Evolutionary conservation across 768 basidiomycete species (phyloP), one percentile per base, ranked within the genome.

Genomic region (Tulasnella sp.): DNA sequence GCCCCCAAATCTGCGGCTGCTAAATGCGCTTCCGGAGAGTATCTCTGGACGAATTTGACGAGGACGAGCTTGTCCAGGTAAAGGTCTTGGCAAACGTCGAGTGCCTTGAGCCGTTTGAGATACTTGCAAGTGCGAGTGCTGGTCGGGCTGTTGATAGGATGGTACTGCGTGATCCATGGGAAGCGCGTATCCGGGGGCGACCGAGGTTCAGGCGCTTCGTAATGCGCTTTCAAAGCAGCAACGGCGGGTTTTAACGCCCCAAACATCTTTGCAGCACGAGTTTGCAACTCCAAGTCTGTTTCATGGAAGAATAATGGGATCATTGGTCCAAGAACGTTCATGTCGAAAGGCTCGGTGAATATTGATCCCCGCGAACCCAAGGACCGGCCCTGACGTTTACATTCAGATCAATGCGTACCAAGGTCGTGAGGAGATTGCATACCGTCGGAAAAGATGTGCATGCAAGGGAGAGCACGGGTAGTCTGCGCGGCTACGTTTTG

Each of bases 331-430:
- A 81, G 75, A 52, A 79, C 62, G 62, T 80, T 77, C 22, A 78
- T 69, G 1, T 39, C 59, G 2, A 77, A 78, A 16, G 68, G 74
- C 39, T 76, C 62, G 40, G 75, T 79, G 76, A 76, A 79, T 3
- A 71, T 73, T 4, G 77, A 77, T n/a, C 40, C 78, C 77, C 16
- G 78, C 77, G 63, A 80, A 78, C 59, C 76, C 59, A 26, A 81
- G 74, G 37, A 75, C 67, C 47, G 81, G 71, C 16, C 81, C 81
- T 64, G 69, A 44, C 79, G 68, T 16, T 79, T 79, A 80, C 67
- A 34, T 12, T 11, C 12, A 44, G 69, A 35, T 40, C 29, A 19
- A 36, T 12, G 29, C 19, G 37, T 35, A 35, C 16, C 14, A 9
- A 19, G 17, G 9, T 12, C 12, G 29, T 12, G 12, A 14, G 16